Evolutionary conservation across 805 yeast genomes (phyloP), one percentile per base, ranked within the genome.

Genomic region (Yamadazyma kitorensis): DNA sequence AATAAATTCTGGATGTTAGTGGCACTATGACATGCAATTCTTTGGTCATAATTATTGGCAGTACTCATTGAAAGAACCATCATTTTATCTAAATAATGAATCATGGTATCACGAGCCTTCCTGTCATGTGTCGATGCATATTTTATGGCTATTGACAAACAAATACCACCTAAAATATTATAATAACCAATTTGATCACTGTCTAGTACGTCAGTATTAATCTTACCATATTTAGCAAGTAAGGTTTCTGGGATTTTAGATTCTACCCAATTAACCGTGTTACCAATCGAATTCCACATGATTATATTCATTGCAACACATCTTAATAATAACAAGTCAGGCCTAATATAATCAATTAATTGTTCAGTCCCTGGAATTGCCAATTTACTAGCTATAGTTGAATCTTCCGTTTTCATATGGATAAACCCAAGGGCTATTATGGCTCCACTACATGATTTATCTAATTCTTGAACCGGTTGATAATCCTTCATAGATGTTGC

Each of bases 341-440:
- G 96, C 40, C 96, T 69, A 18, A 82, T 65, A 47, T 87, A 85
- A 50, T 77, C 85, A 11, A 82, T 54, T 15, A 79, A 56, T 41
- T 76, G 80, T 33, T 67, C 70, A 0, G 80, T 69, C n/a, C 56
- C 55, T 1, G 94, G 93, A 9, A 82, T 62, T 27, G 63, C 60
- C 22, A 87, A 52, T 47, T 80, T 81, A 15, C 60, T 57, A 0
- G 95, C 91, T 26, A 88, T 66, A 0, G 69, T 57, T 1, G 44
- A 33, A 47, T 85, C 76, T 24, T 74, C 75, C 1, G 94, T 79
- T 44, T 75, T 81, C 62, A 88, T 56, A 52, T 76, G 87, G 25
- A 86, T 80, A 37, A 93, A 72, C 32, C 80, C 73, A 24, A 93
- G 57, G 0, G 96, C 94, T 28, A 86, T 54, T 0, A 86, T 63